phyloP scores from a whole-genome alignment of 2,329 filamentous ascomycete species.

The Alternaria ethzedia region DNA sequence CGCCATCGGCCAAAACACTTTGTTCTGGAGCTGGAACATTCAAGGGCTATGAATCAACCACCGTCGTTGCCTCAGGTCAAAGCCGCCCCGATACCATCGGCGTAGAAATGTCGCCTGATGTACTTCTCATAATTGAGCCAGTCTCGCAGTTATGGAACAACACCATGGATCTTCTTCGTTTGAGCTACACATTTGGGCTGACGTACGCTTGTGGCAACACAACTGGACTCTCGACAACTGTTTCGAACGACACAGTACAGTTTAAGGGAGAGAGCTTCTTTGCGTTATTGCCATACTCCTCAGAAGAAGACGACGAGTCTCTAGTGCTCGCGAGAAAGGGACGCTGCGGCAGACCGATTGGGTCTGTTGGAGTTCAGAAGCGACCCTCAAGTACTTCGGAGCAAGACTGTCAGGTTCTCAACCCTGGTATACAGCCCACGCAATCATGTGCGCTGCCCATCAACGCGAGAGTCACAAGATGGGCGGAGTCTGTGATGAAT shows the following conservation, averaged over 20 bases:
- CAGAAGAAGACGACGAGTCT: not conserved
- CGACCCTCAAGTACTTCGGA: accelerated
- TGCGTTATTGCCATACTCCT: accelerated
- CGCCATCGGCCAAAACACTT: not conserved
- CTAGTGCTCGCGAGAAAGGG: not conserved
- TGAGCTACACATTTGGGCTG: not conserved
- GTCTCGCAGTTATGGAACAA: not conserved
- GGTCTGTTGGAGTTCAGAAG: not conserved
- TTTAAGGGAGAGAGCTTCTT: not conserved
- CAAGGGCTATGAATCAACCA: not conserved
- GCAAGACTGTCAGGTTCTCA: not conserved
- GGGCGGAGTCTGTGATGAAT: not conserved
- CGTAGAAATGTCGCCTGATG: accelerated
- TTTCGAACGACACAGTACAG: accelerated
- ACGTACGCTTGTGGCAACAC: not conserved
- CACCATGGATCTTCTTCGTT: not conserved
- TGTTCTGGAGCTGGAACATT: not conserved
- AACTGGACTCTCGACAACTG: accelerated
- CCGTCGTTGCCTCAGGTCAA: not conserved
- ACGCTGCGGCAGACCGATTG: not conserved
- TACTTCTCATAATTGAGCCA: not conserved
- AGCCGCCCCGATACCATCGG: not conserved
- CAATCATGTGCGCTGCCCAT: not conserved
- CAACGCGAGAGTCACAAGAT: accelerated
- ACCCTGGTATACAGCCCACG: not conserved